Conservation (phyloP, 208 protist species). For the Vickermania spadyakhi region DNA sequence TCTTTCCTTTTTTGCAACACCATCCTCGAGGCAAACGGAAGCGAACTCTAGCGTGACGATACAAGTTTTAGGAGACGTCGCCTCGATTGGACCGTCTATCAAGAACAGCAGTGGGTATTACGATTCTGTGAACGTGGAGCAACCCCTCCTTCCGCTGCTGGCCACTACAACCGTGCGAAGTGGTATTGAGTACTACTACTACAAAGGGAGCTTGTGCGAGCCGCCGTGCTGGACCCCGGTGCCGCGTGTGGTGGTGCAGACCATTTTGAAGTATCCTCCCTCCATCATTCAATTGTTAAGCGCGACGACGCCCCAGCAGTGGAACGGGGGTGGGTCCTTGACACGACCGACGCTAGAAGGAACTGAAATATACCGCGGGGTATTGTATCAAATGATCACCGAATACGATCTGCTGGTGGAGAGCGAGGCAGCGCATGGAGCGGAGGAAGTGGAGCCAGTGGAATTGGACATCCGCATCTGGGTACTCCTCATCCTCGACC, state of each 20-base stretch:
- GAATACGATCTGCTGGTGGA: too few relatives aligned
- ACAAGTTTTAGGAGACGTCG: not conserved
- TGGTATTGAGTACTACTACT: not conserved
- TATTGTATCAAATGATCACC: not conserved
- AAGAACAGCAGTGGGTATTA: not conserved
- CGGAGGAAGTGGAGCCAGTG: not conserved
- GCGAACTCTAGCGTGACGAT: not conserved
- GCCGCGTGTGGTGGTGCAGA: not conserved
- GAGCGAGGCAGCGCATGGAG: too few relatives aligned
- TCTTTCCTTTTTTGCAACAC: not conserved
- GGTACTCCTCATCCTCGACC: not conserved
- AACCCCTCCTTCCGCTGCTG: not conserved
- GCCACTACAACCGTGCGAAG: not conserved
- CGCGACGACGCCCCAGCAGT: not conserved
- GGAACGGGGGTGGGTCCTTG: not conserved
- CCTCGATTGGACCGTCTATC: not conserved
- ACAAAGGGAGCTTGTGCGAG: not conserved
- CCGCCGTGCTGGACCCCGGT: not conserved
- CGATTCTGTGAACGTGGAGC: not conserved
- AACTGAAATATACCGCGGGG: not conserved
- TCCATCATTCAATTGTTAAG: not conserved
- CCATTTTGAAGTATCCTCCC: not conserved
- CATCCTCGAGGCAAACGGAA: not conserved
- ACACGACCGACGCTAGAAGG: not conserved
- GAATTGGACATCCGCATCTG: not conserved